Evolutionary conservation across 2,329 filamentous ascomycete genomes (phyloP), one percentile per base, ranked within the genome.

Genomic region (Colletotrichum sp.): DNA sequence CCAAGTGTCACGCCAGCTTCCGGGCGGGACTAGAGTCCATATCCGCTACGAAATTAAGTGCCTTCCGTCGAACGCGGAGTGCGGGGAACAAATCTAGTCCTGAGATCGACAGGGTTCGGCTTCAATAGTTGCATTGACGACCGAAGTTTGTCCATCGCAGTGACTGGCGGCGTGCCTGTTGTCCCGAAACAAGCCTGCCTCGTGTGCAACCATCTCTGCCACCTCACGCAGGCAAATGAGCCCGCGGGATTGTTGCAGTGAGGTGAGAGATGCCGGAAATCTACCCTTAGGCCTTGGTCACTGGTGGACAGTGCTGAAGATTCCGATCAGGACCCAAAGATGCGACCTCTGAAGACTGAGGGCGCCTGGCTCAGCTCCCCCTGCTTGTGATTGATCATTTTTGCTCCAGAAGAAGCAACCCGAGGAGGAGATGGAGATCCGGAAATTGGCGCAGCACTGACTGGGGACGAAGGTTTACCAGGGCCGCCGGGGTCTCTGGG

Each of bases 391-490:
- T 22, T 44, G n/a, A 68, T 36, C 12, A 30, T 48, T 26, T 22
- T 15, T 22, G 34, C 28, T 39, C 68, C 39, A 18, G 36, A 75
- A 72, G 22, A 18, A 65, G 72, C 39, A 71, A 63, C n/a, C 57
- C 70, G 32, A 63, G 63, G 70, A 68, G 22, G 48, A 28, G 52
- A 69, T 68, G 57, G 48, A 60, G 44, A 36, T 74, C 30, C 70
- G 74, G 74, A 74, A 59, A 75, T 73, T 75, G 71, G 74, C 44
- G 28, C 64, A 34, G 63, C 48, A 24, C 57, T 32, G 34, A 64
- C 70, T 65, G 64, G 64, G 30, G 57, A 73, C 70, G 70, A 75
- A 75, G 74, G 70, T 75, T 75, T 75, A 63, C 74, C 44, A 68
- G 70, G 64, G 64, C 60, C 36, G 59, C 48, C 30, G 22, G 72